Conservation (phyloP, 805 yeast species). For the Lachancea sp. region DNA sequence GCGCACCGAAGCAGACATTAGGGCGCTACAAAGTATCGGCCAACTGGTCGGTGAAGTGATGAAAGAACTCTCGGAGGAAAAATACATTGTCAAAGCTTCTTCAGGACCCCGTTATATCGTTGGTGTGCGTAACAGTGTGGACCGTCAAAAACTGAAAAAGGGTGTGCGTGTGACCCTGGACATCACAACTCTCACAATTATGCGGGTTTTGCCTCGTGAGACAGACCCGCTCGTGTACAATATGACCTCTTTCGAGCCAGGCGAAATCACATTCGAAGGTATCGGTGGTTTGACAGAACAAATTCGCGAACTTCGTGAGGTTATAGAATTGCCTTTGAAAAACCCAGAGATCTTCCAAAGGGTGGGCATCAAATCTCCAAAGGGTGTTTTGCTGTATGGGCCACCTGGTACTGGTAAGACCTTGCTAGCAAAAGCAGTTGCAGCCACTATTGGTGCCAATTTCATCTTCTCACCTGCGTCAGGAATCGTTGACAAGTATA, state of each 20-base stretch:
- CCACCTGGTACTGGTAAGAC: slow-evolving; percentile 99
- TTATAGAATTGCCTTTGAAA: slow-evolving; percentile 91
- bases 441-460: slow-evolving; percentile 97
- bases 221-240: slow-evolving; percentile 97
- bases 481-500: slow-evolving; percentile 95
- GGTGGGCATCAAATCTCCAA: slow-evolving; percentile 98
- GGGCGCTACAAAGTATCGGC: slow-evolving; percentile 94
- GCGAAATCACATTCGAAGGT: slow-evolving; percentile 87
- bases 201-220: slow-evolving; percentile 95
- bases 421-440: slow-evolving; percentile 91
- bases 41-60: slow-evolving; percentile 95
- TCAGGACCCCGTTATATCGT: slow-evolving; percentile 97
- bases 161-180: slow-evolving; percentile 96
- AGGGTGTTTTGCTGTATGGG: slow-evolving; percentile 92
- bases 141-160: slow-evolving; percentile 73
- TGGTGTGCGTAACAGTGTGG: slow-evolving; percentile 91
- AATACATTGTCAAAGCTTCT: slow-evolving; percentile 92
- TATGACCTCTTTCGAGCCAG: slow-evolving; percentile 98
- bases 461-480: slow-evolving; percentile 98
- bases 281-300: slow-evolving; percentile 97
- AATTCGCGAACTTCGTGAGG: slow-evolving; percentile 93
- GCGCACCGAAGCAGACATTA: slow-evolving; percentile 94
- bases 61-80: slow-evolving; percentile 89
- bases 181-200: slow-evolving; percentile 94
- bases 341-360: slow-evolving; percentile 93